Percentiles rank a stretch among this genome's conserved stretches.
Conservation (phyloP, 768 basidiomycete genomes). For the Macrocybe gigantea region DNA sequence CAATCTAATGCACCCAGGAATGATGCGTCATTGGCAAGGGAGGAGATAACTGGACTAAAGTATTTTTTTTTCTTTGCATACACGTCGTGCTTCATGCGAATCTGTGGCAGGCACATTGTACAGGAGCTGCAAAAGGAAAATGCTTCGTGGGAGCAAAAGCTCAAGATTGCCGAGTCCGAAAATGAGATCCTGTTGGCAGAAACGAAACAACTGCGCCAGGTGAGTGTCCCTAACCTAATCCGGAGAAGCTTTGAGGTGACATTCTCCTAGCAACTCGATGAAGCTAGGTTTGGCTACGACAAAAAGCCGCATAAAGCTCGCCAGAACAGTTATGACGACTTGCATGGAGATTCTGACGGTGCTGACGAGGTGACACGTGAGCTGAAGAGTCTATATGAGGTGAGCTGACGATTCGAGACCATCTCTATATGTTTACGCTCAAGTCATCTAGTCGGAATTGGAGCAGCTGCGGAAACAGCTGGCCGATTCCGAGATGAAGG, state of each 20-base stretch:
- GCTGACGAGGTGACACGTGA: slow-evolving; percentile 29
- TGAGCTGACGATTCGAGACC: slow-evolving; percentile 14
- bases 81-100: background rate
- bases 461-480: slow-evolving; percentile 69
- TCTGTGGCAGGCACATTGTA: slow-evolving; percentile 63
- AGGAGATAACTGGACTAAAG: slow-evolving; percentile 85
- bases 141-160: slow-evolving; percentile 49
- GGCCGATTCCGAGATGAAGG: slow-evolving; percentile 70
- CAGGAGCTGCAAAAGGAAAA: slow-evolving; percentile 87
- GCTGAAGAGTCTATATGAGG: slow-evolving; percentile 52
- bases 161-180: slow-evolving; percentile 71
- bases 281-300: too few species aligned
- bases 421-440: background rate
- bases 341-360: slow-evolving; percentile 3
- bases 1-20: slow-evolving; percentile 37
- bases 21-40: slow-evolving; percentile 29
- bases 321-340: too few species aligned
- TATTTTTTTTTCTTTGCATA: slow-evolving; percentile 21
- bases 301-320: too few species aligned
- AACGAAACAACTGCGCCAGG: slow-evolving; percentile 70
- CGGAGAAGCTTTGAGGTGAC: too few species aligned
- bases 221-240: slow-evolving; percentile 12
- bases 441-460: slow-evolving; percentile 41
- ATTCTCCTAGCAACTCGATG: too few species aligned
- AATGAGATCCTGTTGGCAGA: slow-evolving; percentile 65